A percentile compares a stretch with the other conserved stretches of the same genome.
These are phyloP conservation scores for Magnolia changhungtana DNA, from an alignment of 164 flowering plant genomes.

Conservation along the genomic window DNA sequence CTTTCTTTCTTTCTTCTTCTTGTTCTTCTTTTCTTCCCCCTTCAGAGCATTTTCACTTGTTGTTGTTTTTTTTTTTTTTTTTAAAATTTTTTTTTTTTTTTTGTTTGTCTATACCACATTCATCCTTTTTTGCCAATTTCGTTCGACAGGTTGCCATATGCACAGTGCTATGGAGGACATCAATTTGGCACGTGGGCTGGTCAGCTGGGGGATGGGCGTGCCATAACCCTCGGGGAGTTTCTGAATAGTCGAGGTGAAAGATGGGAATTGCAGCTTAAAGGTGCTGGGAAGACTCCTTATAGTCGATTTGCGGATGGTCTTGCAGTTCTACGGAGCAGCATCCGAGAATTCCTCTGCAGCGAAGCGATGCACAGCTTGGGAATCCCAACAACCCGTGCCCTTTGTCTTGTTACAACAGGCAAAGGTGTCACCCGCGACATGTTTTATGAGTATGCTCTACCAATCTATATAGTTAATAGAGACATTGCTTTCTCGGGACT, in stretches of 20 bases:
- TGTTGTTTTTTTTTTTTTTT: no score
- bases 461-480: not conserved
- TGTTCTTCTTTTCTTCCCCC: not conserved
- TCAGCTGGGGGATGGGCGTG: constrained; percentile 98
- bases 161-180: constrained; percentile 99
- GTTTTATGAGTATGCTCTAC: constrained; percentile 91
- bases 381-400: constrained; percentile 96
- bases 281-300: constrained; percentile 97
- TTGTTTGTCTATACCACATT: not conserved
- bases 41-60: not conserved
- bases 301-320: constrained; percentile 99
- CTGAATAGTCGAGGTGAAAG: constrained; percentile 76
- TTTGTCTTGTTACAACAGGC: constrained; percentile 92
- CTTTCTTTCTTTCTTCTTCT: not conserved
- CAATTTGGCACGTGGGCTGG: constrained; percentile 99
- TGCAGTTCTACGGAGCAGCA: constrained; percentile 96
- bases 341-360: constrained; percentile 96
- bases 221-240: constrained; percentile 89
- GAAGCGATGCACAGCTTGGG: constrained; percentile 96
- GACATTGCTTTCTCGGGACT: not conserved
- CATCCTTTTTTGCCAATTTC: not conserved
- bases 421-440: constrained; percentile 89
- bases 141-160: constrained; percentile 68
- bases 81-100: no score
- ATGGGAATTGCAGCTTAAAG: constrained; percentile 98